Evolutionary conservation across 306 rosid species (phyloP).

Genomic region (Parietaria judaica): DNA sequence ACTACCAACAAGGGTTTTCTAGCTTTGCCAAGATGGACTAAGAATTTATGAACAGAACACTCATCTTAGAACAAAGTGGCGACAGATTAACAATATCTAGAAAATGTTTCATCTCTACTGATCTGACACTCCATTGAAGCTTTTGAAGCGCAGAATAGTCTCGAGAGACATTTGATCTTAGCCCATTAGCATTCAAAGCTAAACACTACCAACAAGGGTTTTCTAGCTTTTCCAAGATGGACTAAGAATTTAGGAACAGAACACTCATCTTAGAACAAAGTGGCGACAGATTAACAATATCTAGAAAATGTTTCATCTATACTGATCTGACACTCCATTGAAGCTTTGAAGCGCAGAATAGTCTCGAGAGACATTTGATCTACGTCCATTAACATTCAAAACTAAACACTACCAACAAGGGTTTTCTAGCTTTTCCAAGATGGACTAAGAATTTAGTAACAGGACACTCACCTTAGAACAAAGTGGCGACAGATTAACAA

Average conservation of each 20-base stretch:
- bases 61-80: too few relatives aligned
- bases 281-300: too few relatives aligned
- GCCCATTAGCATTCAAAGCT: constrained; percentile 35
- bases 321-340: constrained; percentile 33
- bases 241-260: background rate
- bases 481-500: too few relatives aligned
- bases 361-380: constrained; percentile 36
- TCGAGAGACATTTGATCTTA: constrained; percentile 31
- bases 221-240: constrained; percentile 38
- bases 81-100: background rate
- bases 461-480: too few relatives aligned
- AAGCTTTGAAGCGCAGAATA: constrained; percentile 31
- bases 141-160: constrained; percentile 36
- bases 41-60: too few relatives aligned
- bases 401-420: constrained; percentile 14
- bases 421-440: constrained; percentile 33
- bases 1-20: constrained; percentile 10
- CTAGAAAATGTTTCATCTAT: constrained; percentile 32
- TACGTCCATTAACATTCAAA: constrained; percentile 33
- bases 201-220: constrained; percentile 12
- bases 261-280: too few relatives aligned
- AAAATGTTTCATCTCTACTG: constrained; percentile 37
- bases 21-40: constrained; percentile 39
- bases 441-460: constrained; percentile 14
- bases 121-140: constrained; percentile 30